phyloP scores from a whole-genome alignment of 345 rosid species.

The Hevea brasiliensis region DNA sequence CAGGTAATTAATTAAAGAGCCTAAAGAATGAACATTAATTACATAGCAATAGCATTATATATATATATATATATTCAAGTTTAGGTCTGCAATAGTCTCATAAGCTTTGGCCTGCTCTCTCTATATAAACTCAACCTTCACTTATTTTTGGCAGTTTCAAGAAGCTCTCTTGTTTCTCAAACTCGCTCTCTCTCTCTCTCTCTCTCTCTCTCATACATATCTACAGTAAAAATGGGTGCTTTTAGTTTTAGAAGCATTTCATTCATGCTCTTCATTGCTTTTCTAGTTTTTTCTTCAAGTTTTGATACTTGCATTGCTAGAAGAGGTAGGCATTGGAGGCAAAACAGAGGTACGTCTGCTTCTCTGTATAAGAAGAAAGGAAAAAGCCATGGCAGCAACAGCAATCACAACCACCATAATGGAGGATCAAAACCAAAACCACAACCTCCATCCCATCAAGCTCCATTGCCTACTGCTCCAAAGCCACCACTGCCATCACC shows the following conservation, averaged over 20 bases:
- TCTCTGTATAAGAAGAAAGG: slow-evolving; percentile 60
- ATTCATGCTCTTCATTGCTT: slow-evolving; percentile 44
- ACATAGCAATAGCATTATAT: slow-evolving; percentile 30
- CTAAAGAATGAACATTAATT: slow-evolving; percentile 28
- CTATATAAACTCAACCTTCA: slow-evolving; percentile 46
- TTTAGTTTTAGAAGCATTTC: slow-evolving; percentile 46
- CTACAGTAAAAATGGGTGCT: slow-evolving; percentile 29
- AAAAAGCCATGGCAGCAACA: slow-evolving; percentile 34
- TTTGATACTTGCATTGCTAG: slow-evolving; percentile 76
- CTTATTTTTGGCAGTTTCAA: slow-evolving; percentile 18
- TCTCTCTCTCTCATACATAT: neutral
- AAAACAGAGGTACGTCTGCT: slow-evolving; percentile 37
- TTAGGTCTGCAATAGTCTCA: slow-evolving; percentile 25
- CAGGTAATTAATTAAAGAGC: slow-evolving; percentile 17
- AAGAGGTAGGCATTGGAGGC: slow-evolving; percentile 84
- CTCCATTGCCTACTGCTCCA: slow-evolving; percentile 29
- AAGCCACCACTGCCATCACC: slow-evolving; percentile 50
- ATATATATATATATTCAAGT: neutral
- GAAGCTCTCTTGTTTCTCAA: slow-evolving; percentile 7
- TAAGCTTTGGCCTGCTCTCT: slow-evolving; percentile 30
- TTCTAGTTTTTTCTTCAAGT: slow-evolving; percentile 63
- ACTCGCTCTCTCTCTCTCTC: slow-evolving; percentile 15
- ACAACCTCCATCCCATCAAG: slow-evolving; percentile 40
- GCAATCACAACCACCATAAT: slow-evolving; percentile 34
- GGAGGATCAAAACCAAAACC: slow-evolving; percentile 49